Base-by-base conservation (phyloP, 352 stramenopile genomes). In the Pelagophyceae sp. region DNA sequence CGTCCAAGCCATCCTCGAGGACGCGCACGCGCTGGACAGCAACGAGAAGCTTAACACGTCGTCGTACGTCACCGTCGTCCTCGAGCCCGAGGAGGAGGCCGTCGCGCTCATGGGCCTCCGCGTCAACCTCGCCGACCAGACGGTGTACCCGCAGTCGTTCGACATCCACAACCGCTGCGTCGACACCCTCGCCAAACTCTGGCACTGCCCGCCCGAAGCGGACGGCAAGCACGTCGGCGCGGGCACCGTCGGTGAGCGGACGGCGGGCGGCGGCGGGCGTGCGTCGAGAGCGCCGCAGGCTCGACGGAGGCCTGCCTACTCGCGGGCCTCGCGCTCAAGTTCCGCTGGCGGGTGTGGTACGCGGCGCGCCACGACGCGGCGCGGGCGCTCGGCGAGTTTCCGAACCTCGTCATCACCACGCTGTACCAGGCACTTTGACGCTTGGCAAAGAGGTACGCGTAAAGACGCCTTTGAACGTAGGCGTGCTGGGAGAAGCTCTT, bases 401-500 rank as follows among this genome's bases (percentile, higher is more conserved):
- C 92, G 64, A 96, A 96, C 85, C 91, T 96, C 82, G 89, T 96
- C 31, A 95, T 96, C 27, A 78, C 75, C 54, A 79, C 78, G 31
- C 37, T 33, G 5, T 84, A 81, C 72, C 82, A 95, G 78, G 90
- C 23, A 11, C 11, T 11, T 54, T n/a, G n/a, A n/a, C n/a, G n/a
- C n/a, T n/a, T n/a, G n/a, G n/a, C n/a, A n/a, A n/a, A n/a, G n/a
- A n/a, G n/a, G n/a, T n/a, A n/a, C n/a, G n/a, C n/a, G n/a, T n/a
- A n/a, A n/a, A 11, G 45, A 54, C 45, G 45, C 23, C 11, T 11
- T 54, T 54, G 45, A 23, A 54, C 23, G 11, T 23, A 54, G 45
- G 94, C 33, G 93, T 90, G 84, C 25, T 96, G 92, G 92, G 90
- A 96, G 84, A 96, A 96, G 83, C 91, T 95, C 84, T 96, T 91